Evolutionary conservation across 441 rosid species (phyloP).

Genomic region (Geranium incanum): DNA sequence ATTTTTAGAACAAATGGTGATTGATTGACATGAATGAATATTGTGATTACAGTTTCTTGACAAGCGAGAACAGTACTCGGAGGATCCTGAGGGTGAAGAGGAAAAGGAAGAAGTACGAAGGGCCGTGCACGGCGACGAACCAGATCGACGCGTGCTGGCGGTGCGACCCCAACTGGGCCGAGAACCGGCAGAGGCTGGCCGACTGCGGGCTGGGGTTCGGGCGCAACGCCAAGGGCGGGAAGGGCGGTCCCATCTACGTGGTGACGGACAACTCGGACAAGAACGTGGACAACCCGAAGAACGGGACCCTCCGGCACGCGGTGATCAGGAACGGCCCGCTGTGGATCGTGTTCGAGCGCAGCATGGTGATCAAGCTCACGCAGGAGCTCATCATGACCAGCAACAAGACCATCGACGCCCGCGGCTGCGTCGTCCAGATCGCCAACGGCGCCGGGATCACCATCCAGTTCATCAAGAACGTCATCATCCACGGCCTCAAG

Average conservation of each 20-base stretch:
- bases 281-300: slow-evolving; percentile 66
- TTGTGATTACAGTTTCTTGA: background rate
- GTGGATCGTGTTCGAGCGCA: slow-evolving; percentile 85
- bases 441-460: slow-evolving; percentile 90
- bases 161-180: slow-evolving; percentile 71
- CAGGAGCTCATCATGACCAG: slow-evolving; percentile 49
- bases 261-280: slow-evolving; percentile 48
- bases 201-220: slow-evolving; percentile 91
- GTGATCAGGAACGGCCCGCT: slow-evolving; percentile 73
- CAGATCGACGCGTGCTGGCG: slow-evolving; percentile 23
- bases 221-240: slow-evolving; percentile 80
- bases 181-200: slow-evolving; percentile 76
- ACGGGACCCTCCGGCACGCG: slow-evolving; percentile 83
- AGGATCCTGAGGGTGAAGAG: background rate
- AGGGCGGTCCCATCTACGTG: slow-evolving; percentile 73
- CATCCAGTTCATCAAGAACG: slow-evolving; percentile 70
- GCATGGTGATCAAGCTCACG: slow-evolving; percentile 80
- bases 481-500: slow-evolving; percentile 78
- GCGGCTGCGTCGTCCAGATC: slow-evolving; percentile 75
- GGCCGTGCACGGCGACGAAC: background rate
- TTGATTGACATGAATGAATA: no score
- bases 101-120: background rate
- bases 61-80: background rate
- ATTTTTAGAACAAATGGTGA: no score
- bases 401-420: slow-evolving; percentile 48